phyloP scores from a whole-genome alignment of 2,329 filamentous ascomycete species.

The Diaporthe sp. region DNA sequence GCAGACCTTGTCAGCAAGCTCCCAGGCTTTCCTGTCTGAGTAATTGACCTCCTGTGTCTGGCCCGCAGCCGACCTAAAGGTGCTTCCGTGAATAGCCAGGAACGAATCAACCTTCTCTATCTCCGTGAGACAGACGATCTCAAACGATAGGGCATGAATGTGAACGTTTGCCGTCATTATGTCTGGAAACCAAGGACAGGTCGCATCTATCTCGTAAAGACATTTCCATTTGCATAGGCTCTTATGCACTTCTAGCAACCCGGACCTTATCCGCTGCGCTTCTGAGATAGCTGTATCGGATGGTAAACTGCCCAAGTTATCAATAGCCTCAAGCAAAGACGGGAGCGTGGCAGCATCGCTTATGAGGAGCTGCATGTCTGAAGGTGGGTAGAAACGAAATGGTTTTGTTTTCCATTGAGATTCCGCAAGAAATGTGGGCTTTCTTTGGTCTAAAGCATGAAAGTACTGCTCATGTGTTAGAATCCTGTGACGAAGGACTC shows the following conservation, averaged over 20 bases:
- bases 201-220: neutral
- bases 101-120: neutral
- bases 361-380: slow-evolving; percentile 8
- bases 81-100: neutral
- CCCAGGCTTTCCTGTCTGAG: neutral
- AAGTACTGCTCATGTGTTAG: neutral
- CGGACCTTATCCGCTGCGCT: neutral
- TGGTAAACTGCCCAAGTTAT: neutral
- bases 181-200: neutral
- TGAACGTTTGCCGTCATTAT: neutral
- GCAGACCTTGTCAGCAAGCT: neutral
- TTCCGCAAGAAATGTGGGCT: neutral
- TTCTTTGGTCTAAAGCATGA: slow-evolving; percentile 1
- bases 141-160: neutral
- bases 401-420: neutral
- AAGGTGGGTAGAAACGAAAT: neutral
- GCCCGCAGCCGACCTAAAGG: neutral
- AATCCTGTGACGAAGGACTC: neutral
- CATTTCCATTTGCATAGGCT: neutral
- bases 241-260: neutral
- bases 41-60: neutral
- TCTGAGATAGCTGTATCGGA: neutral
- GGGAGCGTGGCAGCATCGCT: neutral
- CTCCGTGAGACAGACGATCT: neutral
- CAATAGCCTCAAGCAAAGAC: neutral